Conservation (phyloP, 257 asterid species). For the Apocynum venetum region DNA sequence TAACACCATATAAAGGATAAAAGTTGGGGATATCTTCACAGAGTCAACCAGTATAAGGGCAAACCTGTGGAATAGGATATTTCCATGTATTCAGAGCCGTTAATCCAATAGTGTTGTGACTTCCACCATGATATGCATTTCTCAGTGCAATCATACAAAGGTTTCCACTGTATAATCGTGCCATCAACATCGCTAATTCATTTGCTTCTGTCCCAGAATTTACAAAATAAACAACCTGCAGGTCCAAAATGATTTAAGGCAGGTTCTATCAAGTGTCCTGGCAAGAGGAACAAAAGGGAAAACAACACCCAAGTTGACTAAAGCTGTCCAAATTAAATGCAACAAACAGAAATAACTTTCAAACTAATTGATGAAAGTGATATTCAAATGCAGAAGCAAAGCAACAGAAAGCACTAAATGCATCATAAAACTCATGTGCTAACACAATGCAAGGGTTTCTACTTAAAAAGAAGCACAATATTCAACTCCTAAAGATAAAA, state of each 20-base stretch:
- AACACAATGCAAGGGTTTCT: neutral
- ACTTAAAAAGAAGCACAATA: neutral
- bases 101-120: conserved; percentile 77
- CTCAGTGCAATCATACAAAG: conserved; percentile 83
- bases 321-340: neutral
- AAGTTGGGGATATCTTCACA: neutral
- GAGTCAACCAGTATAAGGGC: neutral
- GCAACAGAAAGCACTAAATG: neutral
- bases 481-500: neutral
- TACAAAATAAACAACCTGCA: conserved; percentile 89
- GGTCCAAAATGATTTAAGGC: conserved; percentile 18
- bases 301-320: neutral
- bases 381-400: neutral
- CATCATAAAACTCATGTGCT: neutral
- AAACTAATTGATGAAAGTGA: neutral
- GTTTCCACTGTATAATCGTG: conserved; percentile 78
- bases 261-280: neutral
- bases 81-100: conserved; percentile 94
- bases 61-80: conserved; percentile 94
- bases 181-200: conserved; percentile 93
- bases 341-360: neutral
- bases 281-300: neutral
- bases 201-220: conserved; percentile 98
- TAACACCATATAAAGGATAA: neutral
- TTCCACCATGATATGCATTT: conserved; percentile 97